Base-by-base conservation (phyloP, 1,139 yeast species). In the Debaryomyces coudertii region DNA sequence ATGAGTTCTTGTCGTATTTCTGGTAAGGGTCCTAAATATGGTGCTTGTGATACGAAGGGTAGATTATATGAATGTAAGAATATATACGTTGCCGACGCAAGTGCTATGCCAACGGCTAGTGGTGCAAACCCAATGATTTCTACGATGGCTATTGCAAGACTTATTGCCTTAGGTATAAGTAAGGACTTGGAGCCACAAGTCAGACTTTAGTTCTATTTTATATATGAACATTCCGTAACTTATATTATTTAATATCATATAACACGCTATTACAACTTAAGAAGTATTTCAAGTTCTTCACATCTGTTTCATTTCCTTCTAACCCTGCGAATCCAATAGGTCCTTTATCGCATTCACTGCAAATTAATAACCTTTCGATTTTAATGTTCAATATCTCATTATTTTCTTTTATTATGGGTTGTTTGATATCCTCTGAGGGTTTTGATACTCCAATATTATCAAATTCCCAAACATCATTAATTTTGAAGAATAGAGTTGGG, bases 301-400 rank as follows among this genome's bases (percentile, higher is more conserved):
- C 74, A 42, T 66, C 68, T 11, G 52, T 60, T 3, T 55, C 61
- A 9, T 56, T 65, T 1, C 57, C 60, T 12, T 62, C 63, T 43
- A 61, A 73, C 4, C 79, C 85, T 24, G 83, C 90, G 66, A 77
- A 83, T 15, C 93, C 93, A 15, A 86, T 56, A 0, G 92, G 92
- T 0, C 93, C 93, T 49, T 75, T 71, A 53, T 85, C 92, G 66
- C 93, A 86, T 52, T 83, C 90, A 7, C 90, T 81, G 58, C 93
- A 86, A 2, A 83, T 73, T 35, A 86, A 63, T 42, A 79, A 69
- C 44, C 87, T 65, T 42, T 74, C 76, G 15, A 83, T 65, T 23
- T 67, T 66, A n/a, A 67, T 58, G 3, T 59, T 50, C 14, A 55
- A 51, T 1, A 47, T 42, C 5, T 42, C 48, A 12, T 53, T 54